Base-by-base conservation (phyloP, 805 yeast genomes). In the Sugiyamaella boreocaroliniensis region DNA sequence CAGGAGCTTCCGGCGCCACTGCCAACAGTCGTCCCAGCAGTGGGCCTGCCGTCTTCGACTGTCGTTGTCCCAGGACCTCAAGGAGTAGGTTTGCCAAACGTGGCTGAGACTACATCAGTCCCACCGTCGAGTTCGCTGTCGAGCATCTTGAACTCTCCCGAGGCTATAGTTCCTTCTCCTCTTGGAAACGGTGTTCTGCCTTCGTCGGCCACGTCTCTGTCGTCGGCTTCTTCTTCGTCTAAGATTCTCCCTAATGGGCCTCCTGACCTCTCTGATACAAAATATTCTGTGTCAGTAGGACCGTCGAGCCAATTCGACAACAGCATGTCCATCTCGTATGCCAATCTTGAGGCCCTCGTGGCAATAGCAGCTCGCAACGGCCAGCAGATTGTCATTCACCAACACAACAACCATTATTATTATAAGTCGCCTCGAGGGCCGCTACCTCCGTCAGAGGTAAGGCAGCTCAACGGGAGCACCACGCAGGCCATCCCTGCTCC, bases 401-500 rank as follows among this genome's bases (percentile, higher is more conserved):
- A 89, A 65, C 96, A 86, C 67, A 87, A 87, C 64, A 89, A 86
- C 67, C 83, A 85, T 67, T 74, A 76, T 7, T 76, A 80, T 2
- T 76, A 10, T 10, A 75, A 34, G 51, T 34, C 50, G 14, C 29
- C 22, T 29, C 15, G 16, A 43, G 16, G 40, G 48, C 18, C 15
- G 15, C 19, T 15, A 7, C 43, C 19, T 19, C 51, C 40, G 44
- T 40, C 7, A 19, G 37, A 18, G 43, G 15, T 40, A n/a, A 48
- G 22, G 14, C 49, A 43, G 48, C 48, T n/a, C 15, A 14, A 40
- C 3, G 15, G 29, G 26, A 22, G 6, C 6, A 22, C 26, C 6
- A 22, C 26, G 26, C 26, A 22, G 26, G n/a, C n/a, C n/a, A n/a
- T n/a, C n/a, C n/a, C n/a, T n/a, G n/a, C n/a, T n/a, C 26, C 26